Base-by-base conservation (phyloP, 1,284 basidiomycete genomes). In the Melampsora occidentalis region DNA sequence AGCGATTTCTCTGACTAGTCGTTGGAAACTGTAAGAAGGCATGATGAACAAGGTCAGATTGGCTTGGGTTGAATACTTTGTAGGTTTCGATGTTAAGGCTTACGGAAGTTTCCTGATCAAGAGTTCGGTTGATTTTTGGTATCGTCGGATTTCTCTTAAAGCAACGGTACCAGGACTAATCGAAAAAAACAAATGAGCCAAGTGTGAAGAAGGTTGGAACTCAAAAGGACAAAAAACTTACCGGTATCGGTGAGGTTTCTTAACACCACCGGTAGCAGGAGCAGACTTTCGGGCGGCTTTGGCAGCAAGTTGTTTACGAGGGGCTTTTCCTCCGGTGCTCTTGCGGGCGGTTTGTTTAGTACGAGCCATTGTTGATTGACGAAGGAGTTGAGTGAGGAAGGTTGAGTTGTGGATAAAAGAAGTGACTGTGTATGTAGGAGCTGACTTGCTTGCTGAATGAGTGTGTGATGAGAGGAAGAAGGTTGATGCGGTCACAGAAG, bases 1-100 rank as follows among this genome's bases (percentile, higher is more conserved):
- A 4, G 94, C 91, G 78, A 97, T 92, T 84, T 97, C 94, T 78
- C 93, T 90, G 9, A 79, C 78, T 31, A 69, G 57, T 46, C 63
- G 69, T 28, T 53, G 71, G 63, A 77, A 78, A 22, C 78, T 79
- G 68, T 71, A 5, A 48, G 49, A 69, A 77, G 73, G 3, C 10
- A 2, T 39, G 49, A 42, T 22, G 48, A 49, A 16, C 57, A 39
- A 5, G 16, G 5, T 20, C 35, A 77, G 73, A 51, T 72, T 42
- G 39, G 12, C 5, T 42, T 42, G 39, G 5, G 5, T 5, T 28
- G n/a, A 2, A 3, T 70, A 67, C 39, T 9, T 10, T 7, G 39
- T 9, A 42, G 10, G 39, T 35, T 12, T n/a, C 39, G 49, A 12
- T 16, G 25, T 33, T 25, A 39, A 14, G 42, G 76, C 79, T 59